Evolutionary conservation across 345 rosid species (phyloP), one percentile per base, ranked within the genome.

Genomic region (Arabidopsis arenosa): DNA sequence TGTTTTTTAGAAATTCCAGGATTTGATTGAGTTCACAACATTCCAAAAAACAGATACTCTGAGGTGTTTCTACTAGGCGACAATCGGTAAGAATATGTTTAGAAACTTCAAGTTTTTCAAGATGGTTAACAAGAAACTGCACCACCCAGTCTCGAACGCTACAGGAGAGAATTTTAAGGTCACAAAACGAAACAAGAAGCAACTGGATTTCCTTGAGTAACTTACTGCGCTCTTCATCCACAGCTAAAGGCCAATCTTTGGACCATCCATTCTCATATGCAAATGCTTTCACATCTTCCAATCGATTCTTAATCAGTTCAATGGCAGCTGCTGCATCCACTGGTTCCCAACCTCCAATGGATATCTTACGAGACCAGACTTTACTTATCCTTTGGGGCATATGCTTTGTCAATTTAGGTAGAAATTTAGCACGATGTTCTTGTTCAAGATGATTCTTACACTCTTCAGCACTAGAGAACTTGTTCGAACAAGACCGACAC

Each of bases 211-310:
- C 37, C 60, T 37, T 8, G n/a, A 67, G 72, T 67, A 52, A 37
- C 8, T 67, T 36, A 36, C 72, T 67, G 44, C 70, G 58, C 13
- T 28, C 56, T n/a, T 47, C 44, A 48, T 66, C 70, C 0, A 4
- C 5, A 26, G 63, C 52, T 68, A 55, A 54, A 53, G 73, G 73
- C 73, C 73, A 55, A 17, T 28, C 53, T 28, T 68, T 40, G 30
- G 63, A 54, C 73, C 53, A 68, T 68, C 72, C 72, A 7, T 68
- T 54, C 39, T 26, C 15, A 54, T 68, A 68, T 5, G 26, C 36
- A 53, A 68, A 68, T 37, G 32, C 62, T 68, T 53, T 53, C 61
- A 68, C 49, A 68, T 21, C 37, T 53, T 51, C 51, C 0, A 53
- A 49, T 13, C 10, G 48, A 68, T 53, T 39, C 60, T 54, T 68